Evolutionary conservation across 441 rosid genomes (phyloP), one percentile per base, ranked within the genome.

Genomic region (Gossypium lobatum): DNA sequence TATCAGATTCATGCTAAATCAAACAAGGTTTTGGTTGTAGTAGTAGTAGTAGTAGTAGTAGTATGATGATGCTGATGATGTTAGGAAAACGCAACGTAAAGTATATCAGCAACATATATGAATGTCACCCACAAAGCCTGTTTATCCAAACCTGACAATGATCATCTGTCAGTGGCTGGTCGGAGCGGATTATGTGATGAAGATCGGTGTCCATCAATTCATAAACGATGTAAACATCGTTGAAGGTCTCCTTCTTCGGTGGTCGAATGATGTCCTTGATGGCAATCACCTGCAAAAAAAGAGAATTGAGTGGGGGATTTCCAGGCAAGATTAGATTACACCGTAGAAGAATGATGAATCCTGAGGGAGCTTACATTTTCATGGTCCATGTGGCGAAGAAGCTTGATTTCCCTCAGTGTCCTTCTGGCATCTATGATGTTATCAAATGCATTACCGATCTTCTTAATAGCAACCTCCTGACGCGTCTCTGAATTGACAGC

Each of bases 161-260:
- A 72, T 89, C 83, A 79, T 86, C 89, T 39, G 76, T 85, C 70
- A 89, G 78, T 46, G 70, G 71, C 62, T 87, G 88, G 65, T 83
- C 80, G 37, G 93, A 89, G 37, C 84, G 91, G 80, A 89, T 87
- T 72, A 85, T 83, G 81, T 84, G 91, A 63, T 86, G 90, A 77
- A 89, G 93, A 85, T 88, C 93, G 68, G 88, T 82, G 77, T 87
- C 91, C 93, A 89, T 85, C 69, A 88, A 77, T 80, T 89, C 94
- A 37, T 83, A 89, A 64, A 89, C 92, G 58, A 88, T 89, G 77
- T 88, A 89, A 28, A 89, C 94, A 74, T 89, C 94, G 21, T 80
- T 69, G 74, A 89, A 89, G 57, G 78, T 81, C n/a, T 88, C 90
- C 79, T 81, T 89, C 75, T 81, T 83, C 14, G 90, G 92, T 42